Evolutionary conservation across 768 basidiomycete genomes (phyloP).

Genomic region (Agrocybe praecox): DNA sequence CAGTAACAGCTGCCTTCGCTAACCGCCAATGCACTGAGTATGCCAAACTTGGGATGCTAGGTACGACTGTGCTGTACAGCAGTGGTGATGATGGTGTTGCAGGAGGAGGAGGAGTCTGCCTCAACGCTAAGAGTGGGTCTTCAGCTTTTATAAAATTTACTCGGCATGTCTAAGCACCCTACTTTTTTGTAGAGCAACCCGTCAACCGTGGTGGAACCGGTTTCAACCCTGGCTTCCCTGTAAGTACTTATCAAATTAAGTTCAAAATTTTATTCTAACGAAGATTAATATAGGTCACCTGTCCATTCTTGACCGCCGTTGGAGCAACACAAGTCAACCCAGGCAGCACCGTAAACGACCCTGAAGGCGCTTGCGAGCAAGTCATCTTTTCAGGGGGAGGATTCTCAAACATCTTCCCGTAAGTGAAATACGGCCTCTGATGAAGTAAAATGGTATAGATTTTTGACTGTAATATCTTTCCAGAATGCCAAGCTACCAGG

Average conservation of each 20-base stretch:
- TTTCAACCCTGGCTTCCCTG: constrained; percentile 29
- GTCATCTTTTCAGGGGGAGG: constrained; percentile 55
- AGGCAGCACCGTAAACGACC: constrained; percentile 41
- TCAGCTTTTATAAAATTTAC: not conserved
- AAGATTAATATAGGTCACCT: constrained; percentile 31
- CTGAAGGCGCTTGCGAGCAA: constrained; percentile 47
- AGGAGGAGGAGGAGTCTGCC: constrained; percentile 32
- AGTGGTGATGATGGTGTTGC: constrained; percentile 40
- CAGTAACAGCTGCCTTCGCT: constrained; percentile 29
- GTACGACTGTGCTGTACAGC: constrained; percentile 37
- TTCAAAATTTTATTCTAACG: not conserved
- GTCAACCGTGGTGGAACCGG: constrained; percentile 17
- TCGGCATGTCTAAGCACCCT: not conserved
- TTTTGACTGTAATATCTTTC: constrained; percentile 1
- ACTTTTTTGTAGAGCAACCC: constrained; percentile 17
- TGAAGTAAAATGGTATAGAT: not conserved
- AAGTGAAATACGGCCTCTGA: not conserved
- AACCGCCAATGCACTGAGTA: constrained; percentile 39
- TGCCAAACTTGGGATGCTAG: constrained; percentile 38
- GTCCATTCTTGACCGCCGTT: constrained; percentile 53
- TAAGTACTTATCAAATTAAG: not conserved
- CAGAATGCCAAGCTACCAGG: constrained; percentile 48
- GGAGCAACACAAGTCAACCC: constrained; percentile 52
- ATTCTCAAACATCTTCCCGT: constrained; percentile 48
- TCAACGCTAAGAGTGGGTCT: constrained; percentile 42